Evolutionary conservation across 2,329 filamentous ascomycete species (phyloP), one percentile per base, ranked within the genome.

Genomic region (Stachybotrys echinatus): DNA sequence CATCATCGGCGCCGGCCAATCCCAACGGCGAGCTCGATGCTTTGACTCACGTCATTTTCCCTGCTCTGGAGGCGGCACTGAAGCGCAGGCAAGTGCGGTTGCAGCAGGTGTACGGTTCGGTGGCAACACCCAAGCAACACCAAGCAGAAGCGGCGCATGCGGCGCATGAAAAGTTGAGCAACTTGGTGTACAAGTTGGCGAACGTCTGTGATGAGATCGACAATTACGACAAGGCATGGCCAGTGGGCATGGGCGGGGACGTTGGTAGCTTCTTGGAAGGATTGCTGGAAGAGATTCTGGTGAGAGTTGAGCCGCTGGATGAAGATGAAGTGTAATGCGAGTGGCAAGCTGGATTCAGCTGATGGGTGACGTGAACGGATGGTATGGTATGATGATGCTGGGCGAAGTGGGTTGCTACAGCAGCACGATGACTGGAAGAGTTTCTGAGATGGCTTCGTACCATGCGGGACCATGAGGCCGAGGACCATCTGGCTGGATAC

Each of bases 201-300:
- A 83, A 88, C 52, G 77, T 92, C 21, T 95, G 95, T 68, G 87
- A 86, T 62, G 91, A 96, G 65, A 90, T 99, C 61, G 92, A 99
- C 67, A 81, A 87, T 55, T 88, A 85, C 69, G 94, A 99, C 68
- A 87, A 87, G 65, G 81, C 85, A 42, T 88, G 90, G 58, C 89
- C 91, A 6, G 90, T 97, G 12, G 90, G 91, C 1, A 96, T 97
- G 92, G 92, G 91, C 0, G 85, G 89, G 42, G 92, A 92, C 22
- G 91, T 96, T 2, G 84, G 85, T 42, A 89, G 88, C 1, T 95
- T 97, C 58, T 70, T 97, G 7, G 94, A 99, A 67, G 92, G 92
- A 0, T 81, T 97, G 54, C 73, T 99, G 31, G 94, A 99, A 67
- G 94, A 99, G 74, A 87, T 99, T 21, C 73, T 99, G 20, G 91